phyloP scores from a whole-genome alignment of 208 protist genomes.

The Trypanosoma conorhini region DNA sequence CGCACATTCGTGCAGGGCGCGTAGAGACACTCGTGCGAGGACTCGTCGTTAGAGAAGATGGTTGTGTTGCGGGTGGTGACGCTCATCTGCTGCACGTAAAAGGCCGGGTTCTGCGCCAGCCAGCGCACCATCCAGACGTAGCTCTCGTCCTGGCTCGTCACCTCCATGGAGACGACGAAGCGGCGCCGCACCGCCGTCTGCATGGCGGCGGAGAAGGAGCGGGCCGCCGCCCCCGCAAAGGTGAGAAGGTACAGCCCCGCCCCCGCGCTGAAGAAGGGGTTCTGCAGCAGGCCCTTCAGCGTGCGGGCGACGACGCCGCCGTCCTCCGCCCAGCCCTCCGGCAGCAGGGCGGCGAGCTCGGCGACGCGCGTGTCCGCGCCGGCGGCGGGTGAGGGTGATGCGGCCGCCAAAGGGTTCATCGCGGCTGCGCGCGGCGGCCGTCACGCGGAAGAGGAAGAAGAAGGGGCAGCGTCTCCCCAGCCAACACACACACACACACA shows the following conservation, averaged over 20 bases:
- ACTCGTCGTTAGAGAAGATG: conserved; percentile 72
- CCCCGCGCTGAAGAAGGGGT: conserved; percentile 90
- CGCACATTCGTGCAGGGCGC: conserved; percentile 71
- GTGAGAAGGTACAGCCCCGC: conserved; percentile 85
- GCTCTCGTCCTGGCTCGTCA: conserved; percentile 73
- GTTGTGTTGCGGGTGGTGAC: conserved; percentile 58
- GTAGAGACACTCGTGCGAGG: conserved; percentile 60
- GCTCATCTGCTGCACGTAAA: conserved; percentile 80
- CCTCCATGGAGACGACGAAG: conserved; percentile 86
- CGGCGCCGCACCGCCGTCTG: conserved; percentile 50
- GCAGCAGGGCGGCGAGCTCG: conserved; percentile 61
- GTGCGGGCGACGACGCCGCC: conserved; percentile 47
- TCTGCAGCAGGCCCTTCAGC: conserved; percentile 49
- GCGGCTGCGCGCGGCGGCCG: conserved; percentile 1
- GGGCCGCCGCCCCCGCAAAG: conserved; percentile 56
- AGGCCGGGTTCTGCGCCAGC: conserved; percentile 61
- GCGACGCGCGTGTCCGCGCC: conserved; percentile 24
- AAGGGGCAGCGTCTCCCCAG: background rate
- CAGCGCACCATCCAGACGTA: conserved; percentile 90
- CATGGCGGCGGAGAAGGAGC: conserved; percentile 40
- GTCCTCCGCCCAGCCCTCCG: conserved; percentile 51
- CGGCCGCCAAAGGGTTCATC: background rate
- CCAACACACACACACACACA: conserved; percentile 8
- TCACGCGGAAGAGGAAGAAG: too few relatives aligned
- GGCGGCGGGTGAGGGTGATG: background rate